Evolutionary conservation across 768 basidiomycete genomes (phyloP), one percentile per base, ranked within the genome.

Genomic region (Russula dissimulans): DNA sequence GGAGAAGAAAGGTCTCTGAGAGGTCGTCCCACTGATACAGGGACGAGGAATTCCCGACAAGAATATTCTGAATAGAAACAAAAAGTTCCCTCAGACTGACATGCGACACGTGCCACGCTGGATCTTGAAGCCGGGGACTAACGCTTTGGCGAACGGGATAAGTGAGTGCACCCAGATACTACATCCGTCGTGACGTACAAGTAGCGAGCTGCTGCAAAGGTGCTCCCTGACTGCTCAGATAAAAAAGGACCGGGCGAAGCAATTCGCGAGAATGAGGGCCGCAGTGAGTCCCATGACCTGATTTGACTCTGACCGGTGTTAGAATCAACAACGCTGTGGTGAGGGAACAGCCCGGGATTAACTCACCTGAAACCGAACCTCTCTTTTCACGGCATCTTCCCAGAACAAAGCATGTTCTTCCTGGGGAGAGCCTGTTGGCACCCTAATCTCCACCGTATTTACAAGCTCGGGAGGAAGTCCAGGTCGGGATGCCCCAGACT

Each of bases 21-120:
- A 38, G 36, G 1, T 71, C 47, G 68, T 89, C 78, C 90, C 90
- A 93, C 9, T 71, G 71, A 69, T 86, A 80, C 32, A 87, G 73
- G 5, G 74, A 66, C 15, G 90, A 91, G 0, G 89, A 87, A 5
- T 81, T 77, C 45, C 90, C 90, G 36, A 86, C 73, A 5, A 85
- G 74, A 3, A 79, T 80, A 70, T 77, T 74, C 58, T 78, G 79
- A 34, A 91, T 75, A 5, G 79, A 80, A 12, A 70, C 61, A 15
- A 85, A 72, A 29, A 89, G 68, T 17, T 85, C 79, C 8, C 66
- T 63, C 49, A 78, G 75, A 5, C 74, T 69, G 26, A 83, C 70
- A 66, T 80, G 78, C 39, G 79, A 67, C n/a, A 77, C 66, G 11
- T 73, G 74, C 3, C 69, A 68, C 1, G 60, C 50, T 2, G 76